phyloP scores from a whole-genome alignment of 306 rosid genomes.

The Betula pendula region DNA sequence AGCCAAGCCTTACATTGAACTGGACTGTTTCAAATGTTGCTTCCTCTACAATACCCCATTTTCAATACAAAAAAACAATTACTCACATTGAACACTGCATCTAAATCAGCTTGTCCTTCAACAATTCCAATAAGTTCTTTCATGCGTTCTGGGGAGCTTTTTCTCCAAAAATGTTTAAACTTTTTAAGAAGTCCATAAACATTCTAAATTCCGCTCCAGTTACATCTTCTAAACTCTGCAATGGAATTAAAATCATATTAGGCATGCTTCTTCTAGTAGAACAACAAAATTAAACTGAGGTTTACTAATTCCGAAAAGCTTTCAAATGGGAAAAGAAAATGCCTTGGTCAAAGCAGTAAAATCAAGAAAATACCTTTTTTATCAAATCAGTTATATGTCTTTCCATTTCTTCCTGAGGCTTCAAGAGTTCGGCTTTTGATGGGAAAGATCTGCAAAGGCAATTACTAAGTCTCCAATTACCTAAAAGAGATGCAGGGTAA shows the following conservation, averaged over 20 bases:
- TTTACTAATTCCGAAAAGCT: not conserved
- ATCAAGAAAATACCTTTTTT: constrained; percentile 60
- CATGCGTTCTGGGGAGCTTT: constrained; percentile 83
- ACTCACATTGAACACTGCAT: constrained; percentile 80
- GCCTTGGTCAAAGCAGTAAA: constrained; percentile 20
- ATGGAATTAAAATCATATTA: constrained; percentile 39
- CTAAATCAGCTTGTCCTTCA: constrained; percentile 96
- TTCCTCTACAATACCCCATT: not conserved
- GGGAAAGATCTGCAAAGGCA: constrained; percentile 73
- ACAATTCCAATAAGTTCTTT: constrained; percentile 85
- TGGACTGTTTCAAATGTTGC: not conserved
- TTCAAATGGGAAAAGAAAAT: not conserved
- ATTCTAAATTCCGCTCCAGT: constrained; percentile 85
- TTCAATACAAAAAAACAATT: constrained; percentile 4
- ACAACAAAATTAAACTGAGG: constrained; percentile 17
- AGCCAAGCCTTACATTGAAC: not conserved
- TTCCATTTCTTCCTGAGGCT: constrained; percentile 97
- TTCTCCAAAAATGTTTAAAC: constrained; percentile 84
- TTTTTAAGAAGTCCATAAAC: constrained; percentile 89
- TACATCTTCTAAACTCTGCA: constrained; percentile 86
- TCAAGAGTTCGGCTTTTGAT: constrained; percentile 80
- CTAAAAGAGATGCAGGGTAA: constrained; percentile 14
- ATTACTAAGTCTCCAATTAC: constrained; percentile 24
- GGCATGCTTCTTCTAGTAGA: constrained; percentile 24
- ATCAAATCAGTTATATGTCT: constrained; percentile 93